phyloP scores from a whole-genome alignment of 2,329 filamentous ascomycete genomes.

The Xylaria multiplex region DNA sequence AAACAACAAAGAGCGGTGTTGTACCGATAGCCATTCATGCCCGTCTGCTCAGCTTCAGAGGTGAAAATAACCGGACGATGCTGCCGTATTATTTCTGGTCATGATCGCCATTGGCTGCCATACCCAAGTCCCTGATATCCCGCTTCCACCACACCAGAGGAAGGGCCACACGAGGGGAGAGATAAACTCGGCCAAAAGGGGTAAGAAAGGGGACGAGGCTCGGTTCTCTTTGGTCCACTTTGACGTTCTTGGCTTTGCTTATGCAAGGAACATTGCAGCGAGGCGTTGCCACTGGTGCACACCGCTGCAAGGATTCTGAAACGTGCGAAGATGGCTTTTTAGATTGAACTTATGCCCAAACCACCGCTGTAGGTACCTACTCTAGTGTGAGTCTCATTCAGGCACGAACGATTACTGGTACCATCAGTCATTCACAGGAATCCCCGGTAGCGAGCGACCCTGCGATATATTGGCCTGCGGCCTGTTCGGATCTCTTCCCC shows the following conservation, averaged over 20 bases:
- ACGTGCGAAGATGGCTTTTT: slow-evolving; percentile 29
- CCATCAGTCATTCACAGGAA: background rate
- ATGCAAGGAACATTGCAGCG: slow-evolving; percentile 36
- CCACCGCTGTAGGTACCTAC: no score
- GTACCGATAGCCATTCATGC: slow-evolving; percentile 21
- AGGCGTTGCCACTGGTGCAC: slow-evolving; percentile 26
- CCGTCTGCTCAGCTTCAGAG: slow-evolving; percentile 12
- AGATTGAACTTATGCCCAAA: slow-evolving; percentile 29
- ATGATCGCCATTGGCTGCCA: slow-evolving; percentile 24
- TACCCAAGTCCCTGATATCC: slow-evolving; percentile 20
- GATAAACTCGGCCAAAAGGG: slow-evolving; percentile 31
- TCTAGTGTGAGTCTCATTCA: background rate
- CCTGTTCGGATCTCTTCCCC: slow-evolving; percentile 12
- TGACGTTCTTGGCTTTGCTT: slow-evolving; percentile 21
- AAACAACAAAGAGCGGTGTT: slow-evolving; percentile 21
- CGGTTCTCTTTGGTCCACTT: slow-evolving; percentile 19
- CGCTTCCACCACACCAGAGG: slow-evolving; percentile 24
- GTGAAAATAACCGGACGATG: slow-evolving; percentile 30
- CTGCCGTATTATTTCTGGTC: slow-evolving; percentile 8
- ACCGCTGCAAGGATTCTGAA: slow-evolving; percentile 34
- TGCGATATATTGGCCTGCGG: slow-evolving; percentile 6
- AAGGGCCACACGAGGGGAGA: background rate
- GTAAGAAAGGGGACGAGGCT: slow-evolving; percentile 27
- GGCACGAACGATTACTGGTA: slow-evolving; percentile 1
- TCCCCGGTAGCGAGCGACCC: background rate